A percentile compares a stretch with the other conserved stretches of the same genome.
Conservation (phyloP, 495 filamentous ascomycete species). For the Cetradonia linearis region DNA sequence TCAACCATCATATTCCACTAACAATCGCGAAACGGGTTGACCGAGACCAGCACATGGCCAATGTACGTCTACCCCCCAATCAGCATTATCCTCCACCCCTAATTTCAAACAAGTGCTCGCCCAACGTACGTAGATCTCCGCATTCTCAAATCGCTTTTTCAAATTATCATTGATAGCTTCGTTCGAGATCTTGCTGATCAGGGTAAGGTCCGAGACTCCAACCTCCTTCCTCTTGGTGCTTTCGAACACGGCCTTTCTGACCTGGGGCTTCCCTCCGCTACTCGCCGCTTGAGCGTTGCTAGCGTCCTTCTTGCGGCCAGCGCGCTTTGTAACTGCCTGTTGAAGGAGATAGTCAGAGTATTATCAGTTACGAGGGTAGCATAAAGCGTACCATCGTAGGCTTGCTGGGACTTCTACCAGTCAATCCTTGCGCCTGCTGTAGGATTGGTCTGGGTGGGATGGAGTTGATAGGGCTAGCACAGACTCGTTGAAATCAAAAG, state of each 20-base stretch:
- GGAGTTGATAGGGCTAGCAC: neutral
- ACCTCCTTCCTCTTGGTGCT: conserved; percentile 98
- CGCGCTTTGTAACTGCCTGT: conserved; percentile 29
- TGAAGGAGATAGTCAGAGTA: neutral
- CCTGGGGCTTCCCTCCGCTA: conserved; percentile 51
- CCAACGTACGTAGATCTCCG: conserved; percentile 79
- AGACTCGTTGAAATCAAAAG: neutral
- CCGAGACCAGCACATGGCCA: conserved; percentile 97
- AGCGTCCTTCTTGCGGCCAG: conserved; percentile 56
- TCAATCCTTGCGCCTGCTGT: neutral
- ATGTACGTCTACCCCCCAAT: conserved; percentile 71
- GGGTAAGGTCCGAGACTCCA: conserved; percentile 92
- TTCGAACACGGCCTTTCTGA: conserved; percentile 93
- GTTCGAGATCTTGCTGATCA: conserved; percentile 96
- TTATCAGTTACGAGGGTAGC: too few relatives aligned
- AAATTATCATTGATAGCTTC: conserved; percentile 99
- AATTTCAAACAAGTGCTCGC: neutral
- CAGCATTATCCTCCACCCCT: conserved; percentile 25
- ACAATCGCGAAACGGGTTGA: conserved; percentile 96
- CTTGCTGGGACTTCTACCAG: neutral
- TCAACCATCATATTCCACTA: conserved; percentile 27
- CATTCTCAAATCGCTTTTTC: conserved; percentile 92
- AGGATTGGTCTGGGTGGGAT: neutral
- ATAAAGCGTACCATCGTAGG: conserved; percentile 5
- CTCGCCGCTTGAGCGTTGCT: conserved; percentile 41